Conservation (phyloP, 2,329 filamentous ascomycete species). For the Monosporascus ibericus region DNA sequence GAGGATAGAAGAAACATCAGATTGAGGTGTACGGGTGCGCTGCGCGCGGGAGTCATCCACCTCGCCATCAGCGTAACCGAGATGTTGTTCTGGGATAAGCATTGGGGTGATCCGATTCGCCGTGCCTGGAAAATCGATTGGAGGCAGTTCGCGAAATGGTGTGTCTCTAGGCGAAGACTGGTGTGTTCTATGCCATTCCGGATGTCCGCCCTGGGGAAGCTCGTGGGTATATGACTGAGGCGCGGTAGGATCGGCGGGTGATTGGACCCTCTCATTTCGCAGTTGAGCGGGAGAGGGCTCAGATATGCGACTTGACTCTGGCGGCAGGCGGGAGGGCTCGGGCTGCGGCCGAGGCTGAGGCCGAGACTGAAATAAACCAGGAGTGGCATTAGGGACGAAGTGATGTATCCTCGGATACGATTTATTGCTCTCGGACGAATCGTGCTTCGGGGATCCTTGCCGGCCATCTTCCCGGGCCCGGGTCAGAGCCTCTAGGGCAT, state of each 20-base stretch:
- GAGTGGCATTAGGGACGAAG: slow-evolving; percentile 13
- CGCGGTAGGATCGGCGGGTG: neutral
- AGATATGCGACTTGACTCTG: neutral
- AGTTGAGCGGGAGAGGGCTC: neutral
- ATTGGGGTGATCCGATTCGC: neutral
- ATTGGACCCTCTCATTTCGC: neutral
- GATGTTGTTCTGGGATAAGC: neutral
- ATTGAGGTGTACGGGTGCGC: slow-evolving; percentile 1
- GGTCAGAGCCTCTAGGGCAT: slow-evolving; percentile 83
- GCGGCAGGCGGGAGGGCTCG: slow-evolving; percentile 3
- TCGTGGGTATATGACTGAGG: neutral
- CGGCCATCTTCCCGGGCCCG: slow-evolving; percentile 58
- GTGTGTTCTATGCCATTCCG: neutral
- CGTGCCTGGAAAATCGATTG: neutral
- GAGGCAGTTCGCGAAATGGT: neutral
- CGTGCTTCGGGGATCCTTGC: slow-evolving; percentile 27
- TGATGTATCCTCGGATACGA: slow-evolving; percentile 11
- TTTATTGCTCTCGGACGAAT: slow-evolving; percentile 13
- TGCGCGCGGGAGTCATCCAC: slow-evolving; percentile 4
- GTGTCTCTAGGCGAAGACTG: neutral
- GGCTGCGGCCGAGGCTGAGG: slow-evolving; percentile 1
- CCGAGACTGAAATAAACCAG: slow-evolving; percentile 9
- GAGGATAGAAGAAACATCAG: slow-evolving; percentile 1
- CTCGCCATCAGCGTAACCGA: neutral
- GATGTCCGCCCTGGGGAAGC: neutral